Percentiles rank a stretch among this genome's conserved stretches.
These are phyloP conservation scores for Haematococcus sp. DNA, from an alignment of 139 green algal genomes.

Conservation along the genomic window DNA sequence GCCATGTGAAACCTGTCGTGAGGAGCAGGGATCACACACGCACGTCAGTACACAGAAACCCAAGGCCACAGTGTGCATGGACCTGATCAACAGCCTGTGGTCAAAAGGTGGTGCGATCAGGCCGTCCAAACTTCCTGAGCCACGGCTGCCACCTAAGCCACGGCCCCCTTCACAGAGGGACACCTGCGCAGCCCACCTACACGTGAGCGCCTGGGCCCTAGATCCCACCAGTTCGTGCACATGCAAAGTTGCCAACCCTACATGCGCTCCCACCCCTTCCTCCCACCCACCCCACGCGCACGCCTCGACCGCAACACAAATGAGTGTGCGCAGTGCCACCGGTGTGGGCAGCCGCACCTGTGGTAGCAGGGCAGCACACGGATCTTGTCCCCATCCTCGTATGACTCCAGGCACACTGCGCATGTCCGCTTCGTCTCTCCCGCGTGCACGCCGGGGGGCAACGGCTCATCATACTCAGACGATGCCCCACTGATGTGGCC, in stretches of 20 bases:
- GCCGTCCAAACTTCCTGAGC: not conserved
- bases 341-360: constrained; percentile 11
- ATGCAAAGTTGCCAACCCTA: too few relatives aligned
- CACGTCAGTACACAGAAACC: not conserved
- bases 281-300: too few relatives aligned
- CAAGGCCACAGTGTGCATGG: not conserved
- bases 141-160: too few relatives aligned
- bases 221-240: not conserved
- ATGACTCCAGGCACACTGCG: constrained; percentile 35
- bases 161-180: too few relatives aligned
- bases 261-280: too few relatives aligned
- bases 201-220: not conserved
- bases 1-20: constrained; percentile 35
- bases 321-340: too few relatives aligned
- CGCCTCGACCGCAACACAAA: too few relatives aligned
- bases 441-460: constrained; percentile 13
- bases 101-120: not conserved
- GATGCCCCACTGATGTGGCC: too few relatives aligned
- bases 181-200: too few relatives aligned
- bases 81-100: not conserved
- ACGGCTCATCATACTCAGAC: constrained; percentile 3
- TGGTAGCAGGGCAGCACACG: constrained; percentile 34
- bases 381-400: constrained; percentile 27
- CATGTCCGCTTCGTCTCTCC: constrained; percentile 46
- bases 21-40: not conserved